Percentiles rank a stretch among this genome's conserved stretches.
Conservation (phyloP, 1,284 basidiomycete species). For the Tylopilus orsonianus region DNA sequence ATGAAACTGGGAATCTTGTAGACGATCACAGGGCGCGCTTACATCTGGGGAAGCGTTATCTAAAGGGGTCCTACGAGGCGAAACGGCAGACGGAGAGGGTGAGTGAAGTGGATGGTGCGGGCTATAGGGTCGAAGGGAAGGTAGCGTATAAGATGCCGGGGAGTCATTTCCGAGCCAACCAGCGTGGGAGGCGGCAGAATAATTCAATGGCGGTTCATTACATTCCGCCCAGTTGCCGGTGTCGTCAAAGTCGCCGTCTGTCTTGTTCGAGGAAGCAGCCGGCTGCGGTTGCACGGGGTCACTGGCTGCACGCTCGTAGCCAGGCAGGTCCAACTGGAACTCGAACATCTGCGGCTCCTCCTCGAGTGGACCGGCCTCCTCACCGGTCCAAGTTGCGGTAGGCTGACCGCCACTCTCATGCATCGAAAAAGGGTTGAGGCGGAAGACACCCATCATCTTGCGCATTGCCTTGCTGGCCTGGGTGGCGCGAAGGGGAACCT, state of each 20-base stretch:
- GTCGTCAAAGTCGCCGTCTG: conserved; percentile 24
- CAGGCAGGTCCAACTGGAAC: conserved; percentile 52
- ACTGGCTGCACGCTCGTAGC: conserved; percentile 23
- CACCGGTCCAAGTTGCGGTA: conserved; percentile 39
- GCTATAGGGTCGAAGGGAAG: conserved; percentile 31
- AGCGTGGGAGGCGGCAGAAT: conserved; percentile 28
- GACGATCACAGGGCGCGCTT: conserved; percentile 2
- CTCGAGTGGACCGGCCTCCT: conserved; percentile 53
- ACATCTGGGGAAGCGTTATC: conserved; percentile 31
- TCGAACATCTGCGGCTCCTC: conserved; percentile 60
- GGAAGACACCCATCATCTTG: conserved; percentile 71
- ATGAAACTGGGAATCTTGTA: neutral
- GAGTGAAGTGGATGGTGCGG: conserved; percentile 29
- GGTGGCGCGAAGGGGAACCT: conserved; percentile 72
- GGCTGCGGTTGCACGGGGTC: conserved; percentile 22
- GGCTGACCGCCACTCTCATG: conserved; percentile 49
- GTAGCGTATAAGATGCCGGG: conserved; percentile 29
- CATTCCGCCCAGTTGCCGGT: conserved; percentile 25
- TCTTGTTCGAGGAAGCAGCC: conserved; percentile 5
- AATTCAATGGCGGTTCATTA: conserved; percentile 21
- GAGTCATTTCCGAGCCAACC: conserved; percentile 32
- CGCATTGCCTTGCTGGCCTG: conserved; percentile 67
- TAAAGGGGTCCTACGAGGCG: conserved; percentile 28
- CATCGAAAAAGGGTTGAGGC: conserved; percentile 73
- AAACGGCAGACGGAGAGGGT: conserved; percentile 27